Evolutionary conservation across 441 rosid genomes (phyloP).

Genomic region (Breynia disticha): DNA sequence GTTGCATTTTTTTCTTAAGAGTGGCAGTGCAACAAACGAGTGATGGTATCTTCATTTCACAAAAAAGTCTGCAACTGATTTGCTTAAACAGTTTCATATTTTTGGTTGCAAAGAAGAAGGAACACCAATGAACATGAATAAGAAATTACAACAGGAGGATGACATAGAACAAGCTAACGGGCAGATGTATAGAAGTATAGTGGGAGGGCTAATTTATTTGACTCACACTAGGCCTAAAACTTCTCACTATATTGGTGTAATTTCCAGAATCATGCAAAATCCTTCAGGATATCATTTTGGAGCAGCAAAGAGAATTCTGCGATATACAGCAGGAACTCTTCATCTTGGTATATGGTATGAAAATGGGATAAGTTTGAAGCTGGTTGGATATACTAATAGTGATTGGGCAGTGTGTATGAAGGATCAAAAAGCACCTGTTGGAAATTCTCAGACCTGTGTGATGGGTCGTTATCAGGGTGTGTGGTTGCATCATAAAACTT

Average conservation of each 20-base stretch:
- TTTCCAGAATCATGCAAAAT: neutral
- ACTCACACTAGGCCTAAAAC: neutral
- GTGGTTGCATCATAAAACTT: too few species aligned
- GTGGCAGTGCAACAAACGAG: neutral
- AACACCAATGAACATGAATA: neutral
- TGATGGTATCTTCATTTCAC: neutral
- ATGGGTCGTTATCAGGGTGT: too few species aligned
- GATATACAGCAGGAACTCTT: neutral
- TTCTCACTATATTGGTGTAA: neutral
- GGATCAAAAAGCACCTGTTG: too few species aligned
- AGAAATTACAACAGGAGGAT: neutral
- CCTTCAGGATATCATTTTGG: neutral
- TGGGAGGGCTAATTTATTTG: neutral
- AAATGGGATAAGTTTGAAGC: too few species aligned
- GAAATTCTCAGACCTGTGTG: too few species aligned
- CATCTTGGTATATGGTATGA: too few species aligned
- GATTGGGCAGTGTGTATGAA: too few species aligned
- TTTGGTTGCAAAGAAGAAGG: neutral
- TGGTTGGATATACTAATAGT: too few species aligned
- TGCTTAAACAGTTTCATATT: neutral
- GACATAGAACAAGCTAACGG: neutral
- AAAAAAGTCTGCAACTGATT: neutral
- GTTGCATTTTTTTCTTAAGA: neutral
- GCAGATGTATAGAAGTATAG: neutral
- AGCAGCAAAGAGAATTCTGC: neutral